Percentiles rank a stretch among this genome's conserved stretches.
Evolutionary conservation across 164 flowering plant species (phyloP).

Genomic region (Euptelea pleiosperma): DNA sequence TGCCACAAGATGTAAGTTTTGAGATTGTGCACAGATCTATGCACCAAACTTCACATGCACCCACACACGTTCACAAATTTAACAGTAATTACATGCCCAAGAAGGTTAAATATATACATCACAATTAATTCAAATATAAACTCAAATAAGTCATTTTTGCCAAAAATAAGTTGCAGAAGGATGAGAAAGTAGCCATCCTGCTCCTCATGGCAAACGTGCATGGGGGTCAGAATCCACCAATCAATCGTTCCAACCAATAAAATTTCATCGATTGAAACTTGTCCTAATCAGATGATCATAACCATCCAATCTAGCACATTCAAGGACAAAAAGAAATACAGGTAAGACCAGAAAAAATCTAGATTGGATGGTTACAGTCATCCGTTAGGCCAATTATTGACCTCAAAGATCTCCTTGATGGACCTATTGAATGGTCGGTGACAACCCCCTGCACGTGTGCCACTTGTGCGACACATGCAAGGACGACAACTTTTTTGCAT

Average conservation of each 20-base stretch:
- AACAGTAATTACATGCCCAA: not conserved
- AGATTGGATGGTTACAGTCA: too few species aligned
- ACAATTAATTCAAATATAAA: too few species aligned
- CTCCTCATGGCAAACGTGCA: not conserved
- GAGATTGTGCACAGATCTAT: not conserved
- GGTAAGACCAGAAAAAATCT: too few species aligned
- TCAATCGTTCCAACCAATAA: not conserved
- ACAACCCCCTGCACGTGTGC: too few species aligned
- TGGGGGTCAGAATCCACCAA: too few species aligned
- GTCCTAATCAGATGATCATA: not conserved
- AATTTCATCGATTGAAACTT: not conserved
- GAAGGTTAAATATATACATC: too few species aligned
- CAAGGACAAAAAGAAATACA: not conserved
- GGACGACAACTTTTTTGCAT: too few species aligned
- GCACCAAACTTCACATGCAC: not conserved
- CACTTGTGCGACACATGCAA: too few species aligned
- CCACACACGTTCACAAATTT: not conserved
- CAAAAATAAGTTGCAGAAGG: not conserved
- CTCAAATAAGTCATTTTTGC: too few species aligned
- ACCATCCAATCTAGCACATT: not conserved
- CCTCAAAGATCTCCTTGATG: too few species aligned
- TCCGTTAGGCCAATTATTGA: too few species aligned
- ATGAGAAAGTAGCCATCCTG: not conserved
- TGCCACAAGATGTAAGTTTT: constrained; percentile 20
- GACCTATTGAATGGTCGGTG: too few species aligned